phyloP scores from a whole-genome alignment of 306 rosid genomes.

The Rosa rugosa region DNA sequence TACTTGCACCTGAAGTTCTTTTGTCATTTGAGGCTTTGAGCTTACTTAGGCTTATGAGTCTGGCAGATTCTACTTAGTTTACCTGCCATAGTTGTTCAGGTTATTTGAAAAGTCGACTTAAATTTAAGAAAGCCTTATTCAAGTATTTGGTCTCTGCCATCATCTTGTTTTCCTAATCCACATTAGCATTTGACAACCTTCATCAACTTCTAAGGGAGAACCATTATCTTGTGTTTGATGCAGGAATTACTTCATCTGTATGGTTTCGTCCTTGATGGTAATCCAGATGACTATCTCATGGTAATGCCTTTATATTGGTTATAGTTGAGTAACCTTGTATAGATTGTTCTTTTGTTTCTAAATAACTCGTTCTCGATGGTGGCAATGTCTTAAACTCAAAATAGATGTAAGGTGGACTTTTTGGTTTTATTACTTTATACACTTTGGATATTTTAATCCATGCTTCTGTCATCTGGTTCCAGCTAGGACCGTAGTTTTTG shows the following conservation, averaged over 20 bases:
- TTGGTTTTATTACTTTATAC: not conserved
- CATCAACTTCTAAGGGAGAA: constrained; percentile 21
- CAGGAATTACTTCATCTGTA: constrained; percentile 95
- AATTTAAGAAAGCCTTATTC: not conserved
- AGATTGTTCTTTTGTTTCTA: not conserved
- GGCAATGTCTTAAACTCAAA: constrained; percentile 15
- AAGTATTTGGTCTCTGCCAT: not conserved
- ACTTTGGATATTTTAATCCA: not conserved
- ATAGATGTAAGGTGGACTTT: not conserved
- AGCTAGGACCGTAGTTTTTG: not conserved
- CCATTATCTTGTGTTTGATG: constrained; percentile 31
- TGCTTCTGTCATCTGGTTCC: constrained; percentile 6
- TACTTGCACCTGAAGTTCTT: not conserved
- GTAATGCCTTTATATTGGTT: constrained; percentile 42
- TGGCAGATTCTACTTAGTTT: not conserved
- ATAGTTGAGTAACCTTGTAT: constrained; percentile 14
- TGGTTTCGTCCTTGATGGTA: constrained; percentile 75
- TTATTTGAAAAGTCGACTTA: not conserved
- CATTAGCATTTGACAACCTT: not conserved
- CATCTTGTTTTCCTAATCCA: not conserved
- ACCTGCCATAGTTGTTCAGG: not conserved
- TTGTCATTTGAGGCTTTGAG: not conserved
- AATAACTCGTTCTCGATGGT: not conserved
- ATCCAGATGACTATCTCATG: constrained; percentile 96
- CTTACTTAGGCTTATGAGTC: not conserved